Conservation (phyloP, 1,284 basidiomycete species). For the Mrakiaceae sp. region DNA sequence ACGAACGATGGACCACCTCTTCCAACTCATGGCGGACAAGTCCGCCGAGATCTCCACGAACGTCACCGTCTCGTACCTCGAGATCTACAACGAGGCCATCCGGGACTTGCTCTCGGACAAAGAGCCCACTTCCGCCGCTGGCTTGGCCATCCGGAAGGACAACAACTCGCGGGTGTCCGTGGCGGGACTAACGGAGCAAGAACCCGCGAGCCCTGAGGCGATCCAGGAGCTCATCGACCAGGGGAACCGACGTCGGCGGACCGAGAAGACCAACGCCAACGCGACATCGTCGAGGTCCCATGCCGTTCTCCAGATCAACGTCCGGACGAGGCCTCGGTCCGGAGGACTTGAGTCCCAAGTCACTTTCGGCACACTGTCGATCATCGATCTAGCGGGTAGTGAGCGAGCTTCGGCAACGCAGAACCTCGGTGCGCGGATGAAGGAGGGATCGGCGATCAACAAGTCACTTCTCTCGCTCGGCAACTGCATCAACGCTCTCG, state of each 20-base stretch:
- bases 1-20: conserved; percentile 91
- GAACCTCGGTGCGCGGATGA: conserved; percentile 95
- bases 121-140: conserved; percentile 46
- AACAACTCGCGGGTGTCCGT: conserved; percentile 70
- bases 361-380: conserved; percentile 78
- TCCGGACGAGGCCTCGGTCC: conserved; percentile 42
- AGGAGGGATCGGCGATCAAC: conserved; percentile 96
- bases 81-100: conserved; percentile 97
- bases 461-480: conserved; percentile 89
- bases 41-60: conserved; percentile 69
- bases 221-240: conserved; percentile 82
- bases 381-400: conserved; percentile 92
- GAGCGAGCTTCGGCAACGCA: conserved; percentile 87
- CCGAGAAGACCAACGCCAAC: conserved; percentile 87
- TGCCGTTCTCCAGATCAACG: conserved; percentile 86
- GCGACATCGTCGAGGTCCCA: conserved; percentile 91
- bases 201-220: conserved; percentile 70
- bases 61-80: conserved; percentile 83
- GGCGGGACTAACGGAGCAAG: conserved; percentile 64
- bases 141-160: conserved; percentile 84
- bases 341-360: conserved; percentile 51
- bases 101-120: conserved; percentile 76
- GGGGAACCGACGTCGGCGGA: conserved; percentile 76
- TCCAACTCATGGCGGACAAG: conserved; percentile 73
- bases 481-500: conserved; percentile 89